Conservation (phyloP, 139 green algal species). For the Deuterostichococcus epilithicus region DNA sequence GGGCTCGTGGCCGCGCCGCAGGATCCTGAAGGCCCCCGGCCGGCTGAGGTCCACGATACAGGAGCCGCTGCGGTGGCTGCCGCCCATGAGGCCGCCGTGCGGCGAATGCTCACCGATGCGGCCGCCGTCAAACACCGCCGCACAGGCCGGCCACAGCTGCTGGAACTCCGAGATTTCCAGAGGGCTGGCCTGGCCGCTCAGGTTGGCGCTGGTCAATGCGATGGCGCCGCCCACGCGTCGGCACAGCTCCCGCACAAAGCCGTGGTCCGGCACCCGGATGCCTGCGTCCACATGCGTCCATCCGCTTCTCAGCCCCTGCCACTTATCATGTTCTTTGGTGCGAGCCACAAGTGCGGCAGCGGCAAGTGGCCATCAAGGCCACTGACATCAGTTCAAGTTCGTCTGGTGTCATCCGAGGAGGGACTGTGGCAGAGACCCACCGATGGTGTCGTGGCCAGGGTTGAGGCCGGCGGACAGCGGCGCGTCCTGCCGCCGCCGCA, state of each 20-base stretch:
- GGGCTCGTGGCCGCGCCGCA: constrained; percentile 29
- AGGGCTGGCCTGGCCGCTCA: constrained; percentile 41
- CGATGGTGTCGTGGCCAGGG: constrained; percentile 37
- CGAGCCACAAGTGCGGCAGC: too few relatives aligned
- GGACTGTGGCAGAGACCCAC: constrained; percentile 1
- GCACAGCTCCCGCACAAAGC: constrained; percentile 54
- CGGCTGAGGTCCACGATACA: constrained; percentile 65
- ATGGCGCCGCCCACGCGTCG: constrained; percentile 34
- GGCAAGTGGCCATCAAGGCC: too few relatives aligned
- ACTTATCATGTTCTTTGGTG: not conserved
- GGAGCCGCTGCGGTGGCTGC: constrained; percentile 36
- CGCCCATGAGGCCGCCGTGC: not conserved
- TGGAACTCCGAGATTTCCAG: constrained; percentile 47
- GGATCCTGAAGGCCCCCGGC: constrained; percentile 32
- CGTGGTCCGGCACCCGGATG: constrained; percentile 56
- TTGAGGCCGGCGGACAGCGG: constrained; percentile 45
- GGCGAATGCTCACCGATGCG: constrained; percentile 26
- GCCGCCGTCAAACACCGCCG: constrained; percentile 60
- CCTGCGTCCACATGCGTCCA: constrained; percentile 13
- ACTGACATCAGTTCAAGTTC: too few relatives aligned
- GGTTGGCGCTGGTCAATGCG: constrained; percentile 68
- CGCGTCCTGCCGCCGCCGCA: constrained; percentile 32
- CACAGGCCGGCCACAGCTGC: constrained; percentile 56
- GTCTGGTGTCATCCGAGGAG: not conserved
- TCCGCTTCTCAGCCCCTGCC: not conserved